phyloP scores from a whole-genome alignment of 495 filamentous ascomycete species.

The Aspergillus carlsbadensis region DNA sequence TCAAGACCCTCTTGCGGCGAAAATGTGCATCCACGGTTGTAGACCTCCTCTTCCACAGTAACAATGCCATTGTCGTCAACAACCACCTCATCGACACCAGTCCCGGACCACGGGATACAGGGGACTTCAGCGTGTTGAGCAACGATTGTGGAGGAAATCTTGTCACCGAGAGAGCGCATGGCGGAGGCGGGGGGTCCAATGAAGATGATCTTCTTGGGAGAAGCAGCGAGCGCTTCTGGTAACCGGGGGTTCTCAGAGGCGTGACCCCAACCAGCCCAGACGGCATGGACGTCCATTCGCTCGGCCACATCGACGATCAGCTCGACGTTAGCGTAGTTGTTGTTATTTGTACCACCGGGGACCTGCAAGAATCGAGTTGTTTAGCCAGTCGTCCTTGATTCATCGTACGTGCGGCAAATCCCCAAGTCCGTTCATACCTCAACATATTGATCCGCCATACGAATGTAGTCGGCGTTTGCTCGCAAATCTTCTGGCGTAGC shows the following conservation, averaged over 20 bases:
- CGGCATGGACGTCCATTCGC: slow-evolving; percentile 95
- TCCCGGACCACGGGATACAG: slow-evolving; percentile 98
- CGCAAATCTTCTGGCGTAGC: slow-evolving; percentile 97
- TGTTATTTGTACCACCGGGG: slow-evolving; percentile 99
- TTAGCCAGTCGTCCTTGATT: not conserved
- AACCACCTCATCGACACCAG: slow-evolving; percentile 78
- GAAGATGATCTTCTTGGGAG: slow-evolving; percentile 97
- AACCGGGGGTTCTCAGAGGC: slow-evolving; percentile 98
- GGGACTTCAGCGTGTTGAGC: slow-evolving; percentile 96
- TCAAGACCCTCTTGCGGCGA: slow-evolving; percentile 84
- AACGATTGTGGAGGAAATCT: slow-evolving; percentile 99
- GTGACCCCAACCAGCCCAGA: slow-evolving; percentile 99
- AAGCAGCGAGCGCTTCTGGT: slow-evolving; percentile 91
- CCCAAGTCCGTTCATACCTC: slow-evolving; percentile 56
- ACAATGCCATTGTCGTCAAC: slow-evolving; percentile 85
- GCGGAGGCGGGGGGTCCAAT: slow-evolving; percentile 97
- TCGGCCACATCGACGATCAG: slow-evolving; percentile 99
- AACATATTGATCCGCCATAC: slow-evolving; percentile 99
- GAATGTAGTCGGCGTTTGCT: slow-evolving; percentile 98
- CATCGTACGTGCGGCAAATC: not conserved
- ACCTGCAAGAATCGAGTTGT: slow-evolving; percentile 38
- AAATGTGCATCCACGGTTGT: slow-evolving; percentile 86
- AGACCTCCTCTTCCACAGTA: slow-evolving; percentile 82
- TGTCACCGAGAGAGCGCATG: slow-evolving; percentile 98
- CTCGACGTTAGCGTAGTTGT: slow-evolving; percentile 99